Percentiles rank a stretch among this genome's conserved stretches.
These are phyloP conservation scores for Cutaneotrichosporon sp. DNA, from an alignment of 1,284 basidiomycete genomes.

Conservation along the genomic window DNA sequence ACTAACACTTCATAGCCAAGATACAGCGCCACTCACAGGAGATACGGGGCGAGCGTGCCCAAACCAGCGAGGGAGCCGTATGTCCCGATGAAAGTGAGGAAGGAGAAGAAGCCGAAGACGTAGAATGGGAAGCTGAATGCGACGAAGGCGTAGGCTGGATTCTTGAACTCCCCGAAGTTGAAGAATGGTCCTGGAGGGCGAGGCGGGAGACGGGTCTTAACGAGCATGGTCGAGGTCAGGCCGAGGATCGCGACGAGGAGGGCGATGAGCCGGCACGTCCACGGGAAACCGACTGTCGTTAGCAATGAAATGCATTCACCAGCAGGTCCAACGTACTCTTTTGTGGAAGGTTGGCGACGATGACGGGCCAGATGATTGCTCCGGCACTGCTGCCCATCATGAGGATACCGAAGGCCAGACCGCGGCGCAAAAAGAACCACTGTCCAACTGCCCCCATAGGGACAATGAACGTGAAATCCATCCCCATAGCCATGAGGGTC, in stretches of 20 bases:
- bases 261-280: slow-evolving; percentile 39
- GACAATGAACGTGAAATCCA: slow-evolving; percentile 38
- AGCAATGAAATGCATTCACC: too few relatives aligned
- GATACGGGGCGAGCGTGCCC: slow-evolving; percentile 32
- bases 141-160: slow-evolving; percentile 28
- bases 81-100: slow-evolving; percentile 37
- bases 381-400: slow-evolving; percentile 35
- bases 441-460: slow-evolving; percentile 38
- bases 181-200: slow-evolving; percentile 34
- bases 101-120: slow-evolving; percentile 33
- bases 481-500: slow-evolving; percentile 32
- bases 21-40: slow-evolving; percentile 15
- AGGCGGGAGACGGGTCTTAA: slow-evolving; percentile 35
- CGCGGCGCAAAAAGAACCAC: slow-evolving; percentile 38
- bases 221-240: slow-evolving; percentile 23
- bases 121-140: slow-evolving; percentile 25
- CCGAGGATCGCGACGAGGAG: slow-evolving; percentile 27
- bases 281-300: slow-evolving; percentile 34
- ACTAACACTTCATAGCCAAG: too few relatives aligned
- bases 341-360: slow-evolving; percentile 37
- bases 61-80: slow-evolving; percentile 30
- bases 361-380: slow-evolving; percentile 38
- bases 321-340: slow-evolving; percentile 18
- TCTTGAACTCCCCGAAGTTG: slow-evolving; percentile 29
- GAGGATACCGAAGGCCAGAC: slow-evolving; percentile 37